phyloP scores from a whole-genome alignment of 345 rosid genomes.

The Citrus trifoliata region DNA sequence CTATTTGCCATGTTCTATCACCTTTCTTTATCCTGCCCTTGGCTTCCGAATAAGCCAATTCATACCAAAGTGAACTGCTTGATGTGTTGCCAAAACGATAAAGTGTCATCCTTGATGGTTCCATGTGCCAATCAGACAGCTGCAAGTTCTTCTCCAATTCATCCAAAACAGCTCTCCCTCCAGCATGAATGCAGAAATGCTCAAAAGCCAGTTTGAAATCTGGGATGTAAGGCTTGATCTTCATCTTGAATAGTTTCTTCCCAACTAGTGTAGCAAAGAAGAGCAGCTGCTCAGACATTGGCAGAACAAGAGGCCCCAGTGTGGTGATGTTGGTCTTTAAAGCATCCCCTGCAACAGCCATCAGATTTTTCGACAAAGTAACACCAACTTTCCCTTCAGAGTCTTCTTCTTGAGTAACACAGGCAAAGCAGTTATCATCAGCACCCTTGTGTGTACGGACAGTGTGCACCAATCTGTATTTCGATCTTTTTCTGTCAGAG shows the following conservation, averaged over 20 bases:
- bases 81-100: constrained; percentile 62
- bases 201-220: constrained; percentile 63
- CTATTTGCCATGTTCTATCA: constrained; percentile 59
- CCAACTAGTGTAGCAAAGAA: constrained; percentile 52
- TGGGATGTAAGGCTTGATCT: constrained; percentile 61
- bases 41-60: constrained; percentile 55
- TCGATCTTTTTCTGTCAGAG: constrained; percentile 45
- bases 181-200: constrained; percentile 58
- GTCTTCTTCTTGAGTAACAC: constrained; percentile 57
- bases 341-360: constrained; percentile 63
- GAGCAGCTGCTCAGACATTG: constrained; percentile 51
- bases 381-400: constrained; percentile 45
- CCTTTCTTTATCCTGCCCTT: constrained; percentile 60
- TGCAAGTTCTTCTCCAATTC: constrained; percentile 64
- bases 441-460: constrained; percentile 58
- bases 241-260: constrained; percentile 44
- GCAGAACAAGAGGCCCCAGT: constrained; percentile 53
- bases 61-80: constrained; percentile 58
- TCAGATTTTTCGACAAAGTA: constrained; percentile 45
- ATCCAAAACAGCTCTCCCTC: constrained; percentile 60
- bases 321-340: constrained; percentile 64
- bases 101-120: constrained; percentile 57
- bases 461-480: constrained; percentile 49
- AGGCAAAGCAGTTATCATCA: constrained; percentile 51
- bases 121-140: constrained; percentile 54